Evolutionary conservation across 2,329 filamentous ascomycete species (phyloP).

Genomic region (Aquanectria penicillioides): DNA sequence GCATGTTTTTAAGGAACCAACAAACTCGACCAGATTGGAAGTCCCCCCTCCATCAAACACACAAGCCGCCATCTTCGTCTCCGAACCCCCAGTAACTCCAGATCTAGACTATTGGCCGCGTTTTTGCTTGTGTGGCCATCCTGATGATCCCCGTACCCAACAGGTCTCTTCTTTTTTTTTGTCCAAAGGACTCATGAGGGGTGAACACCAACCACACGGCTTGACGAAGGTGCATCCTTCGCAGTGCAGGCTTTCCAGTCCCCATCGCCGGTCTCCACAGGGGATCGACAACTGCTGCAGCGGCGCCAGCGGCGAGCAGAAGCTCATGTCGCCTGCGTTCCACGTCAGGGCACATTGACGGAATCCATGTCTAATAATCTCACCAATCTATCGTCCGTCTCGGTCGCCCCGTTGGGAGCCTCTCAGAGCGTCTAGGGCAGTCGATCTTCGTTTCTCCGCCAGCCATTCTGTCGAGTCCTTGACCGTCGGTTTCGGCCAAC

Average conservation of each 20-base stretch:
- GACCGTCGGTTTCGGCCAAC: constrained; percentile 11
- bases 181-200: constrained; percentile 6
- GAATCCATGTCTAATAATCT: constrained; percentile 3
- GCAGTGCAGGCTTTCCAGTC: not conserved
- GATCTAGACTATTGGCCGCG: constrained; percentile 1
- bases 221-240: constrained; percentile 3
- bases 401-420: not conserved
- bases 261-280: not conserved
- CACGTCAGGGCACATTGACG: not conserved
- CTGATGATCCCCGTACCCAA: constrained; percentile 1
- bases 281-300: constrained; percentile 19
- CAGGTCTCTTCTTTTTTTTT: not conserved
- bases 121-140: too few species aligned
- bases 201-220: constrained; percentile 6
- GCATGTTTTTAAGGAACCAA: not conserved
- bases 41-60: not conserved
- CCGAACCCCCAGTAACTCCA: constrained; percentile 14
- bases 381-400: constrained; percentile 1
- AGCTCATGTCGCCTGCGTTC: not conserved
- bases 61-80: not conserved
- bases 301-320: not conserved
- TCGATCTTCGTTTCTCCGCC: constrained; percentile 11
- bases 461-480: constrained; percentile 8
- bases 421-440: constrained; percentile 10
- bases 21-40: not conserved